Conservation (phyloP, 148 eudicot genomes). For the Fagopyrum tataricum region DNA sequence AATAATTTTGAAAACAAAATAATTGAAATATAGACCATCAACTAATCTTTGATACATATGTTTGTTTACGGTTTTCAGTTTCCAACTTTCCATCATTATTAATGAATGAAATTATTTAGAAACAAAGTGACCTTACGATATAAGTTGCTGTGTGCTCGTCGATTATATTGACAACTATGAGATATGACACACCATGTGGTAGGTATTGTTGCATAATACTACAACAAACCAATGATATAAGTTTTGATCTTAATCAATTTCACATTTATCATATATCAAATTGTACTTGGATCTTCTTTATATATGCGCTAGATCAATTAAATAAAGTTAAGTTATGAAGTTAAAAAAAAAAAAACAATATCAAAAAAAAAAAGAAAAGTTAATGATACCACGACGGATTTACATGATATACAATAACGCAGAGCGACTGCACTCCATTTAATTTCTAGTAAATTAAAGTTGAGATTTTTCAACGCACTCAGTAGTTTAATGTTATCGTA, state of each 20-base stretch:
- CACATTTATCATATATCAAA: neutral
- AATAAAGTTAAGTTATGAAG: no score
- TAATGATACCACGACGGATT: no score
- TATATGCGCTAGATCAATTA: no score
- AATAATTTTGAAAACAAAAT: neutral
- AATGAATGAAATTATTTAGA: neutral
- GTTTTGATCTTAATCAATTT: neutral
- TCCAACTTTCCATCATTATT: neutral
- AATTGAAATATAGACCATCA: neutral
- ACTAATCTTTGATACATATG: no score
- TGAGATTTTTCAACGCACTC: no score
- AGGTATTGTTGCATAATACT: conserved; percentile 5
- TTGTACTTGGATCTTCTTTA: neutral
- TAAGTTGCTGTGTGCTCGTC: neutral
- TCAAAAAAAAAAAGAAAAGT: no score
- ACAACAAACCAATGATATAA: conserved; percentile 2
- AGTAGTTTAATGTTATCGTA: no score
- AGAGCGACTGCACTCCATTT: no score
- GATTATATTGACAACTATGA: neutral
- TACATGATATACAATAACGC: no score
- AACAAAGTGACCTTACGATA: neutral
- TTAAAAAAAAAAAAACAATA: no score
- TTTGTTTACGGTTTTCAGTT: no score
- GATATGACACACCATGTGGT: conserved; percentile 13
- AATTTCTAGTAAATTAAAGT: no score